Conservation (phyloP, 2,329 filamentous ascomycete species). For the Colletotrichum lindemuthianum region DNA sequence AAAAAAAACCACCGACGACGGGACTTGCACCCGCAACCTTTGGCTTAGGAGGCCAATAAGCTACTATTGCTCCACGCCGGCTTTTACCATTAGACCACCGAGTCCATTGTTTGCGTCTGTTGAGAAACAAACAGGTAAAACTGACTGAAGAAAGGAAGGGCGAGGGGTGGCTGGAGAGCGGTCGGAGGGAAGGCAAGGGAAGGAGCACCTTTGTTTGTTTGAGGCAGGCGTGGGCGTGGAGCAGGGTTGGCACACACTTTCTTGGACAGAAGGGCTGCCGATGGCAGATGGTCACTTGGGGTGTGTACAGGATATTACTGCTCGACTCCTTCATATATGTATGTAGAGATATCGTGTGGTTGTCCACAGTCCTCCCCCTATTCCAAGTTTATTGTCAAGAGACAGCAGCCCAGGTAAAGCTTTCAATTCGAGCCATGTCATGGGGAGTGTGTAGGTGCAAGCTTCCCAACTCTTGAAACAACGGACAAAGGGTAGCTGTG, state of each 20-base stretch:
- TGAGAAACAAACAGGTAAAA: background rate
- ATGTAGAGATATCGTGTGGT: too few species aligned
- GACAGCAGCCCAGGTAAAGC: too few species aligned
- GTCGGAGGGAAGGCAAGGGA: background rate
- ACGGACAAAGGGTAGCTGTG: too few species aligned
- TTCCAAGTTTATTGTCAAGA: too few species aligned
- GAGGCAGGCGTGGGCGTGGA: background rate
- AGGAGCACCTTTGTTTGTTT: background rate
- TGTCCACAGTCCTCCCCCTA: too few species aligned
- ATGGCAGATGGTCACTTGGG: too few species aligned
- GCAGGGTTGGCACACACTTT: background rate
- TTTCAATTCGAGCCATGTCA: too few species aligned
- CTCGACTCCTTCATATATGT: too few species aligned
- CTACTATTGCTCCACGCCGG: constrained; percentile 36
- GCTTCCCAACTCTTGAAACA: too few species aligned
- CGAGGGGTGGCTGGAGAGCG: background rate
- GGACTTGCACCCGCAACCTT: constrained; percentile 37
- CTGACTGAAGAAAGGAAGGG: background rate
- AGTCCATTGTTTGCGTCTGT: background rate
- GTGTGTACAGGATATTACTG: too few species aligned
- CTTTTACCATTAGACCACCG: constrained; percentile 25
- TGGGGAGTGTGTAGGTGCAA: too few species aligned
- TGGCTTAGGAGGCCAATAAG: constrained; percentile 36
- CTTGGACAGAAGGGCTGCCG: background rate
- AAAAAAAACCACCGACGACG: constrained; percentile 21